Evolutionary conservation across 1,284 basidiomycete genomes (phyloP), one percentile per base, ranked within the genome.

Genomic region (Cystobasidium pallidum): DNA sequence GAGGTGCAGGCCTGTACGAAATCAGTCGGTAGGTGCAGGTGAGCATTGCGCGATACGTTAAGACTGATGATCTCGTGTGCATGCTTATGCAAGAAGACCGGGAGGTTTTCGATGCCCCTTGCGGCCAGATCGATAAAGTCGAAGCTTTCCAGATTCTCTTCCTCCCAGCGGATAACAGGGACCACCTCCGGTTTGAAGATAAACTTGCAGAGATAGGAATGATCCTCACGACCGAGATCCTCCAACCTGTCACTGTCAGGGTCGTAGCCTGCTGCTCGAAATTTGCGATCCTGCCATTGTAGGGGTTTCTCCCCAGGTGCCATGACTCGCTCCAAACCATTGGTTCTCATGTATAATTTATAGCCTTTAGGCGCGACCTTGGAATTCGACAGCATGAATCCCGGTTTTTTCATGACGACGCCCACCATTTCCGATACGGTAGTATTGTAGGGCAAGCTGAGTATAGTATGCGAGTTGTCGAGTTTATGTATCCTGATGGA

Each of bases 1-100:
- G 84, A 87, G 2, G 86, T 88, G 79, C 94, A 97, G 11, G 90
- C 88, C 81, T 98, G 92, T 64, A 97, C 90, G 80, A 99, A 99
- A 82, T 99, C 96, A 61, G 92, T 87, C 0, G 96, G 96, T 43
- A 99, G 89, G 80, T 99, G 95, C 66, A 94, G 87, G 86, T 96
- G 93, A 0, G 95, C 94, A 79, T 99, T 99, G 72, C 91, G 88
- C 2, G 94, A 95, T 8, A 99, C 86, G 77, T 93, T 92, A 73
- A 99, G 88, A 63, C 86, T 89, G 76, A 91, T 85, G 78, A 99
- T 94, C 62, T 87, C 87, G 77, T 91, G 88, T 2, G 94, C 93
- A 76, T 93, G 89, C 72, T 88, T 85, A 81, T 99, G 93, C 3
- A 98, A 85, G 74, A 89, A 85, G 76, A 96, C 89, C 1, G 96